Evolutionary conservation across 371 early-diverging fungal species (phyloP), one percentile per base, ranked within the genome.

Genomic region (Zancudomyces culisetae): DNA sequence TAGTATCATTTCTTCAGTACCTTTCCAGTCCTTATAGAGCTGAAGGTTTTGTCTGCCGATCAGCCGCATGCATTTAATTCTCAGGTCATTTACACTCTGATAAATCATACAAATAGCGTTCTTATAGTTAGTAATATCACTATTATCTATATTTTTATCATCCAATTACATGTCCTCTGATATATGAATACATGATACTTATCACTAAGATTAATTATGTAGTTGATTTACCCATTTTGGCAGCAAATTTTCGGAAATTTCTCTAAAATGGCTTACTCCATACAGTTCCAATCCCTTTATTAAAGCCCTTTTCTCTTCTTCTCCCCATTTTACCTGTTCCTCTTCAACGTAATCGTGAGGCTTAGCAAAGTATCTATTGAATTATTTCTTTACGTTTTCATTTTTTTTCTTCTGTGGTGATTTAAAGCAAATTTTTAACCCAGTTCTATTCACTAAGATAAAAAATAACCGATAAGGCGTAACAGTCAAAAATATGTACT

Each of bases 21-120:
- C 89, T 56, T 78, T 83, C 89, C 89, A 90, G 43, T 77, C 83
- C 51, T 78, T 74, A 62, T 88, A 88, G 27, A 85, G 60, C 60
- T 89, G 87, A 42, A 87, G 63, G 53, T 88, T 90, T 54, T 89
- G 90, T 28, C 90, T 77, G 35, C 90, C 90, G 50, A 90, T 79
- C 43, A 88, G 58, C 28, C 89, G 72, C 57, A 87, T 87, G 10
- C 85, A 64, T 54, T 87, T 87, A 54, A 90, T 71, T 50, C 89
- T 78, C 27, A 90, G 69, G 56, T 90, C 90, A 50, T 89, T 85
- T 19, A 21, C 74, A 70, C 84, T 83, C 52, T 51, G 30, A 8
- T 18, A 21, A 46, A n/a, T n/a, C n/a, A n/a, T n/a, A 41, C n/a
- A 2, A 55, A 48, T 50, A 26, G 12, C 21, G 26, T 55, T n/a